These are phyloP conservation scores for Clavispora santaluciae DNA, from an alignment of 805 yeast genomes.

Conservation along the genomic window DNA sequence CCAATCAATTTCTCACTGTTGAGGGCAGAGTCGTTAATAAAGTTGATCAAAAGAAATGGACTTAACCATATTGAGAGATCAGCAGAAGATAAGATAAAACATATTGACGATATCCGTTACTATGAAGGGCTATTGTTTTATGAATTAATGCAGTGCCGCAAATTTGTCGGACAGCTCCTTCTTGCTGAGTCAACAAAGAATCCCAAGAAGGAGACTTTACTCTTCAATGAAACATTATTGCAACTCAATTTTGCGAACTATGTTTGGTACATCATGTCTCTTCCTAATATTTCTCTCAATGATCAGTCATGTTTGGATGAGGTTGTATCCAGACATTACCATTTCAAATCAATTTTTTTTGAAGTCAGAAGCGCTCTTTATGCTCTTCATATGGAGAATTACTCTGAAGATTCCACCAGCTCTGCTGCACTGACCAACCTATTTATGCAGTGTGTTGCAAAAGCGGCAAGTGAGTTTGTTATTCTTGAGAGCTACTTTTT, in stretches of 20 bases:
- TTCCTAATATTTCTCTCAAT: constrained; percentile 20
- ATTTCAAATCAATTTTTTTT: constrained; percentile 23
- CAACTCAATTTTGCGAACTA: constrained; percentile 37
- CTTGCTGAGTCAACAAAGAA: constrained; percentile 6
- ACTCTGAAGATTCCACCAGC: constrained; percentile 19
- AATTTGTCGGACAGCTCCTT: constrained; percentile 24
- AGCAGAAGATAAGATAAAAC: constrained; percentile 2
- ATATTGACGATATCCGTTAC: constrained; percentile 18
- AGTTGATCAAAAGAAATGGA: constrained; percentile 23
- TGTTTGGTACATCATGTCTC: constrained; percentile 26
- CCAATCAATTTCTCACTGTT: constrained; percentile 35
- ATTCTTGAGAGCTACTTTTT: constrained; percentile 36
- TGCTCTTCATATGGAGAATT: constrained; percentile 24
- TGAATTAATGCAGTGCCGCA: constrained; percentile 23
- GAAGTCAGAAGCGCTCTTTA: constrained; percentile 24
- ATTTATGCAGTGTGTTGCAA: constrained; percentile 28
- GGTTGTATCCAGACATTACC: constrained; percentile 23
- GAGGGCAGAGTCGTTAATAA: constrained; percentile 26
- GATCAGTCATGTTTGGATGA: constrained; percentile 17
- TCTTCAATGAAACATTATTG: constrained; percentile 31
- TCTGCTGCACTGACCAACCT: constrained; percentile 11
- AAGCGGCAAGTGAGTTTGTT: constrained; percentile 34
- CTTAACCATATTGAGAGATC: constrained; percentile 5
- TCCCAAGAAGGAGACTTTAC: constrained; percentile 3
- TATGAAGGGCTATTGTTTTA: constrained; percentile 30